These are phyloP conservation scores for Colletotrichum magnum DNA, from an alignment of 2,329 filamentous ascomycete species.

Conservation along the genomic window DNA sequence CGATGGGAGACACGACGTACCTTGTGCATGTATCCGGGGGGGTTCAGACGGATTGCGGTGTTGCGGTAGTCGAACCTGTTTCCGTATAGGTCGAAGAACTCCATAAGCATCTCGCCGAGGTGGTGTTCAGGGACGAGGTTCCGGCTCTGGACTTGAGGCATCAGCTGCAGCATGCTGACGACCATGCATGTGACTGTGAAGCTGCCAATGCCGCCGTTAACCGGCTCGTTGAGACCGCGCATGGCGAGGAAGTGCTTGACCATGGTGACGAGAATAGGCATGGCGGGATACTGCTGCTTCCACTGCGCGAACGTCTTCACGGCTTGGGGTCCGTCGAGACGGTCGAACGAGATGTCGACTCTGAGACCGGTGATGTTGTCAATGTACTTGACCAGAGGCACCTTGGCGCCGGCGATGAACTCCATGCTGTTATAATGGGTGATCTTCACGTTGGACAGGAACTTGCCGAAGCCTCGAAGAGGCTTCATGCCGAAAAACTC, in stretches of 20 bases:
- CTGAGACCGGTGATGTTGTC: constrained; percentile 84
- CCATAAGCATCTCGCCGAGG: constrained; percentile 84
- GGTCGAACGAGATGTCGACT: constrained; percentile 96
- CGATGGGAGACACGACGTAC: constrained; percentile 57
- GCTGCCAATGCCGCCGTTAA: constrained; percentile 90
- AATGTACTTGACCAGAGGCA: constrained; percentile 93
- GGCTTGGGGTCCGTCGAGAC: constrained; percentile 83
- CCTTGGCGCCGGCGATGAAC: constrained; percentile 81
- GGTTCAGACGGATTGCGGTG: constrained; percentile 82
- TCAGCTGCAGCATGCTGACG: constrained; percentile 86
- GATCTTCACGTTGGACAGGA: constrained; percentile 70
- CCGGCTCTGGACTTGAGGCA: constrained; percentile 77
- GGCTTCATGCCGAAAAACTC: constrained; percentile 68
- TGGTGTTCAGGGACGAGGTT: constrained; percentile 74
- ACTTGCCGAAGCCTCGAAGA: constrained; percentile 74
- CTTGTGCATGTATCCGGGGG: constrained; percentile 84
- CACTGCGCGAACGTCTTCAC: constrained; percentile 85
- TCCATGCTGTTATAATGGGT: constrained; percentile 72
- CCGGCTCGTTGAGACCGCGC: constrained; percentile 91
- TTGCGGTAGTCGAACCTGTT: constrained; percentile 80
- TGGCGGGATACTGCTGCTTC: constrained; percentile 84
- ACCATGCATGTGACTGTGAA: constrained; percentile 96
- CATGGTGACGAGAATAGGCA: constrained; percentile 88
- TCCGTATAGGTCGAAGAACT: constrained; percentile 93
- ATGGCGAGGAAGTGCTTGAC: constrained; percentile 95